Conservation (phyloP, 208 protist genomes). For the Naegleria gruberi region DNA sequence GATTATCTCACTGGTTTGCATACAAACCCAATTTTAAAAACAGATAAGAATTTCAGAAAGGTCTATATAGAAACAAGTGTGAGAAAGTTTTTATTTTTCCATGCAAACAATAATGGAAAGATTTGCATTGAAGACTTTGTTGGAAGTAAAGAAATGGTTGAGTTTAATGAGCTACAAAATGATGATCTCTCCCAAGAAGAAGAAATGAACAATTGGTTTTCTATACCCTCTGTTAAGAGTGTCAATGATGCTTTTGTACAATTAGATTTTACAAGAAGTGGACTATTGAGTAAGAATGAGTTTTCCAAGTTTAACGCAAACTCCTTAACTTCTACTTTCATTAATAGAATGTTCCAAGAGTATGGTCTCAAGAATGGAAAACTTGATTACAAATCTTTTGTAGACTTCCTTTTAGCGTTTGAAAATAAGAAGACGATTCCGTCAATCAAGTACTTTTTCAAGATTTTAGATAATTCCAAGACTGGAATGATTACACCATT, state of each 20-base stretch:
- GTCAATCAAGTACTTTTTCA: constrained; percentile 67
- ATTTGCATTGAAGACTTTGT: constrained; percentile 67
- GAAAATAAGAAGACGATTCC: constrained; percentile 66
- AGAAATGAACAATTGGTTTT: constrained; percentile 16
- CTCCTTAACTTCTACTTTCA: constrained; percentile 65
- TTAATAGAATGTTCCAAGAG: constrained; percentile 77
- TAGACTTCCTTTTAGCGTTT: constrained; percentile 77
- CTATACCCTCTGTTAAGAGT: not conserved
- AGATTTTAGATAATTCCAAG: constrained; percentile 68
- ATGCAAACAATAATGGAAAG: constrained; percentile 55
- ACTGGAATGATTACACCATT: constrained; percentile 58
- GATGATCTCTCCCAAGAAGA: not conserved
- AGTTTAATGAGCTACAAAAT: constrained; percentile 60
- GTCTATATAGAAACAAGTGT: constrained; percentile 78
- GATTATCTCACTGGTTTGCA: constrained; percentile 48
- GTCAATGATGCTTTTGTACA: not conserved
- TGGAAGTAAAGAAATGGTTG: constrained; percentile 62
- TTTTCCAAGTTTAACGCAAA: constrained; percentile 57
- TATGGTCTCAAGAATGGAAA: constrained; percentile 69
- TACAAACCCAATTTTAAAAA: not conserved
- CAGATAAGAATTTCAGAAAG: constrained; percentile 53
- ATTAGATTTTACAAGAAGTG: constrained; percentile 4
- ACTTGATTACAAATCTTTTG: constrained; percentile 80
- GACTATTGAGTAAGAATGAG: constrained; percentile 44
- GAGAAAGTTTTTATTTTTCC: constrained; percentile 74